phyloP scores from a whole-genome alignment of 129 eudicot genomes.

The Flaveria linearis region DNA sequence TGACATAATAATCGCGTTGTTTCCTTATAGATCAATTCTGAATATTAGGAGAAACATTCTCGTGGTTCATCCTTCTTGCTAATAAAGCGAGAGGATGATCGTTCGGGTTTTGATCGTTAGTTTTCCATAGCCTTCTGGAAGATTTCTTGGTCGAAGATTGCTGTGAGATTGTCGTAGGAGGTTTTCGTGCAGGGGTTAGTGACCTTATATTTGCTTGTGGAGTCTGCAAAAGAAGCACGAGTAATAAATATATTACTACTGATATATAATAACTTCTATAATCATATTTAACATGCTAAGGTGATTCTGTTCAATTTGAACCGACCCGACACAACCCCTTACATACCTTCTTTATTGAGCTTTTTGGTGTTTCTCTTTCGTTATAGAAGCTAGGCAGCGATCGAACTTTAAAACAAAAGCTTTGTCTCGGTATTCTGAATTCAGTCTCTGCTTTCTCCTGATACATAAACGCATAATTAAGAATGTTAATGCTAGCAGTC shows the following conservation, averaged over 20 bases:
- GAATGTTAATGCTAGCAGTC: too few relatives aligned
- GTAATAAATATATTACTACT: neutral
- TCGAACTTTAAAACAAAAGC: conserved; percentile 61
- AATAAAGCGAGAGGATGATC: conserved; percentile 5
- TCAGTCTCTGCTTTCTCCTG: too few relatives aligned
- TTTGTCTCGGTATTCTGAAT: too few relatives aligned
- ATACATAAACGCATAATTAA: too few relatives aligned
- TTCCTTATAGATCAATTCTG: conserved; percentile 32
- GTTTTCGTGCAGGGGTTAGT: too few relatives aligned
- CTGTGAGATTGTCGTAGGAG: too few relatives aligned
- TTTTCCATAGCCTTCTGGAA: too few relatives aligned
- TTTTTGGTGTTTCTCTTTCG: conserved; percentile 52
- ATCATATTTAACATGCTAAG: neutral
- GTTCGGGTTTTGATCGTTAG: too few relatives aligned
- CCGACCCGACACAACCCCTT: neutral
- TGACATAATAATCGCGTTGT: too few relatives aligned
- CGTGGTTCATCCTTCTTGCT: conserved; percentile 43
- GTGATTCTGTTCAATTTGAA: neutral
- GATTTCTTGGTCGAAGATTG: too few relatives aligned
- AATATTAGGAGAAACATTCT: conserved; percentile 54
- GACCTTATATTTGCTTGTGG: too few relatives aligned
- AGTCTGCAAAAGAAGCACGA: too few relatives aligned
- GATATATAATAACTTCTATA: neutral
- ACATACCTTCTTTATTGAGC: conserved; percentile 56
- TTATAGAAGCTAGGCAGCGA: conserved; percentile 69